These are phyloP conservation scores for Graphium sp. DNA, from an alignment of 2,329 filamentous ascomycete species.

Conservation along the genomic window DNA sequence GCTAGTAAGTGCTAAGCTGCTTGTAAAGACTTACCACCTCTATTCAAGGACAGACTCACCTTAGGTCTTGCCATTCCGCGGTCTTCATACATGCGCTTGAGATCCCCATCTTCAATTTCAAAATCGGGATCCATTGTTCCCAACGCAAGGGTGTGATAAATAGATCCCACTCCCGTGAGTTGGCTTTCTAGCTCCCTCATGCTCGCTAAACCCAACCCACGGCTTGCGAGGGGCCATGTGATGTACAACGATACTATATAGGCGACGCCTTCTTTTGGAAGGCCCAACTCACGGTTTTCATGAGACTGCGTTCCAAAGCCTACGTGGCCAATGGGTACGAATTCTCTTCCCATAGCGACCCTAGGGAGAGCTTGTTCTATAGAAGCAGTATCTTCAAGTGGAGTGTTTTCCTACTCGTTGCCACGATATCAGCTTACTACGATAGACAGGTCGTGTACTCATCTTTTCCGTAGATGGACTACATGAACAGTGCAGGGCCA, in stretches of 20 bases:
- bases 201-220: constrained; percentile 16
- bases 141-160: constrained; percentile 15
- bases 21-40: background rate
- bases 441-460: too few species aligned
- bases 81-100: constrained; percentile 11
- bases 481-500: too few species aligned
- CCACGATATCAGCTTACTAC: too few species aligned
- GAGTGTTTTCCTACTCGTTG: constrained; percentile 12
- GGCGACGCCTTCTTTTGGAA: constrained; percentile 13
- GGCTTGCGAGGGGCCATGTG: constrained; percentile 17
- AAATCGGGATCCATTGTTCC: constrained; percentile 16
- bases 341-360: constrained; percentile 12
- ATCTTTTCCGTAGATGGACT: too few species aligned
- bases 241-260: constrained; percentile 24
- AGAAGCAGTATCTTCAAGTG: constrained; percentile 17
- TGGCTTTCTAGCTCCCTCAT: constrained; percentile 17
- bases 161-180: constrained; percentile 14
- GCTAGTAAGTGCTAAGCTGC: background rate
- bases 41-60: constrained; percentile 9
- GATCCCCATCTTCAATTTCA: constrained; percentile 10
- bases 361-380: constrained; percentile 11
- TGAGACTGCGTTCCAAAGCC: constrained; percentile 16
- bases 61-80: constrained; percentile 10
- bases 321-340: constrained; percentile 22
- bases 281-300: constrained; percentile 13